These are phyloP conservation scores for Malus hybrid DNA, from an alignment of 331 rosid species.

Conservation along the genomic window DNA sequence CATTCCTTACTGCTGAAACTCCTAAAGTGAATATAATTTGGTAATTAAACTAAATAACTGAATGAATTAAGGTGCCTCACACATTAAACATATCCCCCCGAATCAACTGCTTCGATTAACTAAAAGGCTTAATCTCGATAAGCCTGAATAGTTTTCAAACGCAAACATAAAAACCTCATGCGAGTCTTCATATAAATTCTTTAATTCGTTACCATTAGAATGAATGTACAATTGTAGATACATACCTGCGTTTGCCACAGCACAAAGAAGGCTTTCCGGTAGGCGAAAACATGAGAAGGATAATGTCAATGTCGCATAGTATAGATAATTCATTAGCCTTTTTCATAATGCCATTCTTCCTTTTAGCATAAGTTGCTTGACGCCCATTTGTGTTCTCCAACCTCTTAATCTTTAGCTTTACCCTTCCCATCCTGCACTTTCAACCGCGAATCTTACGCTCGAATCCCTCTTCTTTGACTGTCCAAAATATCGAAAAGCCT, in stretches of 20 bases:
- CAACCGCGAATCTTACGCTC: neutral
- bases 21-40: neutral
- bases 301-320: constrained; percentile 70
- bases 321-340: constrained; percentile 81
- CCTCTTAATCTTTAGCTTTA: constrained; percentile 73
- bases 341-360: constrained; percentile 74
- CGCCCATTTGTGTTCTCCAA: constrained; percentile 71
- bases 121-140: neutral
- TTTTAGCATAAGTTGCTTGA: constrained; percentile 73
- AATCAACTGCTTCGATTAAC: neutral
- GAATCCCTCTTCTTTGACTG: neutral
- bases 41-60: neutral
- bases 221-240: neutral
- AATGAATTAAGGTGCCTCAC: neutral
- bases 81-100: neutral
- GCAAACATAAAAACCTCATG: neutral
- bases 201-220: neutral
- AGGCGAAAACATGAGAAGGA: constrained; percentile 93
- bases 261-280: constrained; percentile 72
- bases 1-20: neutral
- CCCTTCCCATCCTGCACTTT: constrained; percentile 65
- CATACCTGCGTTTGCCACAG: constrained; percentile 62
- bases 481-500: constrained; percentile 11
- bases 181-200: neutral
- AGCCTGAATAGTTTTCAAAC: neutral